Conservation (phyloP, 108 stramenopile genomes). For the Mayamaea pseudoterrestris region DNA sequence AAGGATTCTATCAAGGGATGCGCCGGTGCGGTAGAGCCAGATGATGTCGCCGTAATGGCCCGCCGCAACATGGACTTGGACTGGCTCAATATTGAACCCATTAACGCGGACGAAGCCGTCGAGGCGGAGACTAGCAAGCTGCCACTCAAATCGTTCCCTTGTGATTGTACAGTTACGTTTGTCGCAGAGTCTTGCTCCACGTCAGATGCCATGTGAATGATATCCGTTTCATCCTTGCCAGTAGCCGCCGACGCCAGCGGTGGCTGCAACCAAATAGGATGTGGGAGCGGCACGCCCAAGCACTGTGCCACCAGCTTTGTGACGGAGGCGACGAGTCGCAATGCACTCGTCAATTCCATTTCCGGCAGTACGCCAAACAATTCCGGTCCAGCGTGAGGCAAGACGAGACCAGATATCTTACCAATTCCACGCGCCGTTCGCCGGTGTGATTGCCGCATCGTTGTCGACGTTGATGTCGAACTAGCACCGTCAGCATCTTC, state of each 20-base stretch:
- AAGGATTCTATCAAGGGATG: neutral
- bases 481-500: too few relatives aligned
- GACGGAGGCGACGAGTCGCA: slow-evolving; percentile 59
- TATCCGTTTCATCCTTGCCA: too few relatives aligned
- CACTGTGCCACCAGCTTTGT: slow-evolving; percentile 56
- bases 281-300: slow-evolving; percentile 63
- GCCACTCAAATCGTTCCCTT: too few relatives aligned
- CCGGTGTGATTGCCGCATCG: too few relatives aligned
- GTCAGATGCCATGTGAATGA: too few relatives aligned
- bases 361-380: slow-evolving; percentile 65
- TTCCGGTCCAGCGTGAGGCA: slow-evolving; percentile 74
- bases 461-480: too few relatives aligned
- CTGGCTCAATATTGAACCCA: too few relatives aligned
- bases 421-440: slow-evolving; percentile 65
- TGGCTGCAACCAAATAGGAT: slow-evolving; percentile 50
- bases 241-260: neutral
- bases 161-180: too few relatives aligned
- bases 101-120: too few relatives aligned
- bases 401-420: slow-evolving; percentile 62
- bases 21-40: neutral
- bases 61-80: slow-evolving; percentile 10
- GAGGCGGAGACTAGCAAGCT: too few relatives aligned
- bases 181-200: too few relatives aligned
- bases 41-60: slow-evolving; percentile 6
- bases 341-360: slow-evolving; percentile 46